Conservation (phyloP, 768 basidiomycete species). For the Lentinula lateritia region DNA sequence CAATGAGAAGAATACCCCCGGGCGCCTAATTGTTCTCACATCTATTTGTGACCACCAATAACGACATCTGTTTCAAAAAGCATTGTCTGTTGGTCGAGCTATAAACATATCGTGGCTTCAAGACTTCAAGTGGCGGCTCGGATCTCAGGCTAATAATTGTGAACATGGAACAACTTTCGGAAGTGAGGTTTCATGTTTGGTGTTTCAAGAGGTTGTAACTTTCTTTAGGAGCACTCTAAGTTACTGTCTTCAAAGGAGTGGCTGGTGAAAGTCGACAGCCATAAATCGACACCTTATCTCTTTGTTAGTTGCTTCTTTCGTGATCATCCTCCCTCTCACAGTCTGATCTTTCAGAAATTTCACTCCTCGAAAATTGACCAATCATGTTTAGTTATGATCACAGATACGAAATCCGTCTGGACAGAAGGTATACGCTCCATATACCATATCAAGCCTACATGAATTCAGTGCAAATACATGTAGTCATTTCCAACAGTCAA, state of each 20-base stretch:
- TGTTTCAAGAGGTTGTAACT: not conserved
- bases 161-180: slow-evolving; percentile 44
- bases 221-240: slow-evolving; percentile 48
- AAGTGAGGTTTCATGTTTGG: slow-evolving; percentile 12
- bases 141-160: not conserved
- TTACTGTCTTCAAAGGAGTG: slow-evolving; percentile 63
- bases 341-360: slow-evolving; percentile 49
- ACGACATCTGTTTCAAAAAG: not conserved
- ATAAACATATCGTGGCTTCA: not conserved
- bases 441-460: slow-evolving; percentile 8
- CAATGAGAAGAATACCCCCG: not conserved
- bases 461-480: slow-evolving; percentile 6
- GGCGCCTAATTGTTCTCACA: not conserved
- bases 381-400: slow-evolving; percentile 56
- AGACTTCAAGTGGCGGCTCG: no score
- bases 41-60: not conserved
- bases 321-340: not conserved
- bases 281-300: slow-evolving; percentile 62
- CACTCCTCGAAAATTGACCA: slow-evolving; percentile 48
- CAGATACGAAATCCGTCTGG: slow-evolving; percentile 75
- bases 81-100: not conserved
- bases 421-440: slow-evolving; percentile 49
- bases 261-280: slow-evolving; percentile 61
- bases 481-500: slow-evolving; percentile 51
- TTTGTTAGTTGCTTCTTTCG: slow-evolving; percentile 44